Conservation (phyloP, 345 rosid genomes). For the Salix arbutifolia region DNA sequence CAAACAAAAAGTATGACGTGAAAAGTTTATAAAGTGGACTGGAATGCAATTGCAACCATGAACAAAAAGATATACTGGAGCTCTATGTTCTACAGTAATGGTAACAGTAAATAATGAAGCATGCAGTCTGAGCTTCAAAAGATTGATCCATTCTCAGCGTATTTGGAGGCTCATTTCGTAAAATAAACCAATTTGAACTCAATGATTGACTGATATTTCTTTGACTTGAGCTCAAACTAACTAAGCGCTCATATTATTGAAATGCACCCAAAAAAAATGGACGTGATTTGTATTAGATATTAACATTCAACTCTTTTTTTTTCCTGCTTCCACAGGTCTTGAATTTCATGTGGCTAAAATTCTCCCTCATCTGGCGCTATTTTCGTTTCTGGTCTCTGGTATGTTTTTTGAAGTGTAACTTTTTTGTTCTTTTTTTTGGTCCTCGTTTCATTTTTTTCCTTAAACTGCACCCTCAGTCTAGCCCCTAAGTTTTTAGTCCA, state of each 20-base stretch:
- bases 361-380: conserved; percentile 90
- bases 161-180: not conserved
- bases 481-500: not conserved
- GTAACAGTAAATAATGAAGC: not conserved
- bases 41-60: not conserved
- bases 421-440: not conserved
- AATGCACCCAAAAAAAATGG: no score
- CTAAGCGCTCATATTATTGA: no score
- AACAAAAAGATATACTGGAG: not conserved
- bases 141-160: not conserved
- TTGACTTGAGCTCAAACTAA: no score
- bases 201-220: not conserved
- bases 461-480: not conserved
- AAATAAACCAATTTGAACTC: not conserved
- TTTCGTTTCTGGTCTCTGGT: conserved; percentile 98
- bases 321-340: conserved; percentile 56
- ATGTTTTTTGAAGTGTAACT: conserved; percentile 9
- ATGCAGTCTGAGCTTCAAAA: not conserved
- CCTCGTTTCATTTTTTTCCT: not conserved
- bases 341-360: conserved; percentile 97
- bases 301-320: not conserved
- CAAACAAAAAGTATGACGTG: not conserved
- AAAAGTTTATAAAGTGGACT: not conserved
- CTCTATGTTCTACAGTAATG: not conserved
- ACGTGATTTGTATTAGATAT: not conserved